Evolutionary conservation across 306 rosid species (phyloP), one percentile per base, ranked within the genome.

Genomic region (Acmispon strigosus): DNA sequence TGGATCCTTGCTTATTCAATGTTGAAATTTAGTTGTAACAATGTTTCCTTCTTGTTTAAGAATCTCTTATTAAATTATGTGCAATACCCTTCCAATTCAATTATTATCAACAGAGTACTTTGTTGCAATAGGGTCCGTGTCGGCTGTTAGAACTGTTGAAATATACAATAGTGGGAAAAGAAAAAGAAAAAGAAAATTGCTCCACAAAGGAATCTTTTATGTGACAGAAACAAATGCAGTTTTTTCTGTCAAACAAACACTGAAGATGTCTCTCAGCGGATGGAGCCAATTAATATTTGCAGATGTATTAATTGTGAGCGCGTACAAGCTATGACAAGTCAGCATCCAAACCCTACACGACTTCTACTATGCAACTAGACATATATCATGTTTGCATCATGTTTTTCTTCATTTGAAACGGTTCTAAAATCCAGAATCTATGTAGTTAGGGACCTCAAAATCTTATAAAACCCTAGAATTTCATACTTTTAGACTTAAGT

Each of bases 311-410:
- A 66, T 20, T 45, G 74, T 70, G 59, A 37, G 56, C 4, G 37
- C 51, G 37, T 32, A 44, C 67, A 79, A 60, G 55, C 56, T 24
- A 62, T 78, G 75, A 78, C 69, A 84, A 75, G 82, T 76, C 82
- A 37, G 62, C 70, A 32, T 72, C 76, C 74, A 67, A 68, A 66
- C 45, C 66, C 51, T 56, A 54, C 32, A 50, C 69, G n/a, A 73
- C 78, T 62, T 43, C 37, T 32, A 22, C 51, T 36, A 49, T 34
- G 45, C 47, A 48, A 32, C 44, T 49, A 32, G 4, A 20, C 13
- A 5, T 4, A 32, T 6, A 10, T 22, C 24, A 22, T 22, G 1
- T 22, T 22, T 22, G 24, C 2, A 22, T 22, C 24, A 22, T 1
- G 2, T 22, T 22, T 2, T 22, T 22, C 24, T 22, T 22, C 2